These are phyloP conservation scores for Scedosporium apiospermum DNA, from an alignment of 2,329 filamentous ascomycete species.

Conservation along the genomic window DNA sequence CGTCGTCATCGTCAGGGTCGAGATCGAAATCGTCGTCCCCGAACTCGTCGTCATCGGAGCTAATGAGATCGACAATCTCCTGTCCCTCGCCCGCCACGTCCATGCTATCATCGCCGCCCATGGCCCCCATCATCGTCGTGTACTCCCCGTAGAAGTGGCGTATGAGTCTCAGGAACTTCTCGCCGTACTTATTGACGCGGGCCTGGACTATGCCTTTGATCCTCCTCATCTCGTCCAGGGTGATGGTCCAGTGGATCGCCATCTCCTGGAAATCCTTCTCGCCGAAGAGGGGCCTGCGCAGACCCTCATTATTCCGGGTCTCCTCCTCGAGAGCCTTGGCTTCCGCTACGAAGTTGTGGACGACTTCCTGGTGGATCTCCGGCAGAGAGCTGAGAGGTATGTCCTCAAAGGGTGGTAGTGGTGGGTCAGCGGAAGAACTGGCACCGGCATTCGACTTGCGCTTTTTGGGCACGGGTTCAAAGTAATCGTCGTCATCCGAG, in stretches of 20 bases:
- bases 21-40: slow-evolving; percentile 20
- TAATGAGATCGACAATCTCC: slow-evolving; percentile 48
- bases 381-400: slow-evolving; percentile 42
- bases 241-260: slow-evolving; percentile 59
- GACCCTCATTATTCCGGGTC: slow-evolving; percentile 48
- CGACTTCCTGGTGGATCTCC: slow-evolving; percentile 51
- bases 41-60: slow-evolving; percentile 24
- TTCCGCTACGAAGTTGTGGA: slow-evolving; percentile 55
- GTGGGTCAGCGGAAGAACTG: slow-evolving; percentile 35
- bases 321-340: slow-evolving; percentile 52
- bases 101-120: slow-evolving; percentile 9
- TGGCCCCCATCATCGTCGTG: slow-evolving; percentile 36
- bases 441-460: slow-evolving; percentile 6
- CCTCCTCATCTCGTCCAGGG: slow-evolving; percentile 48
- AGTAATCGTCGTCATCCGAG: slow-evolving; percentile 33
- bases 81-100: slow-evolving; percentile 12
- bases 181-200: slow-evolving; percentile 53
- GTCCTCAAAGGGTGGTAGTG: slow-evolving; percentile 42
- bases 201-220: slow-evolving; percentile 55
- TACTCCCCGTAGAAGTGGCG: slow-evolving; percentile 36
- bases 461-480: slow-evolving; percentile 29
- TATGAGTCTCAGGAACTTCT: slow-evolving; percentile 50
- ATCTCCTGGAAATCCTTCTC: slow-evolving; percentile 63
- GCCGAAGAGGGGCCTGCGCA: slow-evolving; percentile 55
- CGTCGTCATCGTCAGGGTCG: slow-evolving; percentile 25